These are phyloP conservation scores for Pittosporum tobira DNA, from an alignment of 129 eudicot species.

Conservation along the genomic window DNA sequence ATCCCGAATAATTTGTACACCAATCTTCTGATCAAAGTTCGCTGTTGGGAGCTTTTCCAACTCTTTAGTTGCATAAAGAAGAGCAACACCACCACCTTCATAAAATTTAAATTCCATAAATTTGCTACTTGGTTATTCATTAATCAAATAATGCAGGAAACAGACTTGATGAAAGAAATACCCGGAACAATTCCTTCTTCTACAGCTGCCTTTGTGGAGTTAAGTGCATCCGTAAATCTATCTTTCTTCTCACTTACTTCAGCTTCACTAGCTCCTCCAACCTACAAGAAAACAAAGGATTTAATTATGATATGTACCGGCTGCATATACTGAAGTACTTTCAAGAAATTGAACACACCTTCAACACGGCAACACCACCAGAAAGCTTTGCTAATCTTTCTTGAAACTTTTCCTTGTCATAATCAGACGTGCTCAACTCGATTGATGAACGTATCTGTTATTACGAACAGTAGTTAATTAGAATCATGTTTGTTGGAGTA, in stretches of 20 bases:
- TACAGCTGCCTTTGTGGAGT: constrained; percentile 96
- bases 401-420: constrained; percentile 80
- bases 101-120: not conserved
- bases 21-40: constrained; percentile 81
- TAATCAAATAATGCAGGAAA: not conserved
- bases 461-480: not conserved
- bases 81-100: constrained; percentile 92
- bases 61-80: constrained; percentile 73
- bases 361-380: constrained; percentile 90
- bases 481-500: too few species aligned
- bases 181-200: constrained; percentile 93
- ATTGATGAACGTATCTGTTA: constrained; percentile 63
- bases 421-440: constrained; percentile 73
- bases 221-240: constrained; percentile 78
- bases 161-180: not conserved
- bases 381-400: constrained; percentile 89
- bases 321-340: not conserved
- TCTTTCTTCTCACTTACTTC: constrained; percentile 90
- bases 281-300: constrained; percentile 21
- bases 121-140: not conserved
- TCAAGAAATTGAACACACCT: constrained; percentile 35
- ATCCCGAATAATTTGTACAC: constrained; percentile 73
- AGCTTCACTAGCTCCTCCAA: constrained; percentile 90
- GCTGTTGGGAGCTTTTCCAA: constrained; percentile 56
- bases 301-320: not conserved